A percentile compares a stretch with the other conserved stretches of the same genome.
Conservation (phyloP, 2,329 filamentous ascomycete species). For the Bimuria novae-zelandiae region DNA sequence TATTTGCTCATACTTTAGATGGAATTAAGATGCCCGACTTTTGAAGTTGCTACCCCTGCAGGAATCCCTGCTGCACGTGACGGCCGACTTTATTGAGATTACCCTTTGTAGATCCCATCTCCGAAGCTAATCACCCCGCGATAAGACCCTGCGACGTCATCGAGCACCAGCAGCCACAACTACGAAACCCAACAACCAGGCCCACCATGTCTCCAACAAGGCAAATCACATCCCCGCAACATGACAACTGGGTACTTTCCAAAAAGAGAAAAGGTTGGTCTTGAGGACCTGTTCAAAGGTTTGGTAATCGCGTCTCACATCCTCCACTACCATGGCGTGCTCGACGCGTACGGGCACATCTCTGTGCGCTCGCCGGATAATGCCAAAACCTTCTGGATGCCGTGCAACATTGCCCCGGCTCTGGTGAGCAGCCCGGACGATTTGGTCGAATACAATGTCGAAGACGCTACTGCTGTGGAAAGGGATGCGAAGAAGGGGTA, state of each 20-base stretch:
- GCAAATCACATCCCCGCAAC: neutral
- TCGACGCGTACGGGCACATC: conserved; percentile 62
- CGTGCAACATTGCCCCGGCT: conserved; percentile 50
- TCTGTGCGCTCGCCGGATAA: conserved; percentile 58
- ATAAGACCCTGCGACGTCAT: no score
- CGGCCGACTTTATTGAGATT: no score
- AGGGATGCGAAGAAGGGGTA: conserved; percentile 43
- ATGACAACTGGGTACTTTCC: conserved; percentile 46
- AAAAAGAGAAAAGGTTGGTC: conserved; percentile 44
- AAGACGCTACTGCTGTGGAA: conserved; percentile 45
- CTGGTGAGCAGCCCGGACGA: conserved; percentile 49
- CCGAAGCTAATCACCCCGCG: no score
- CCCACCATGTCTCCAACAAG: neutral
- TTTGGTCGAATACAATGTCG: conserved; percentile 51
- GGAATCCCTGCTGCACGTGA: no score
- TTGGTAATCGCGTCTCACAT: conserved; percentile 58
- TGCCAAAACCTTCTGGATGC: conserved; percentile 52
- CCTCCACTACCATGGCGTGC: conserved; percentile 55
- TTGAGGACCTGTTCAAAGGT: conserved; percentile 44
- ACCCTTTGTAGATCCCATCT: neutral
- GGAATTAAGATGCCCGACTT: no score
- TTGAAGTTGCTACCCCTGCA: no score
- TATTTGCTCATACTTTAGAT: no score
- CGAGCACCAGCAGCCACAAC: no score
- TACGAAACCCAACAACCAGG: no score